Base-by-base conservation (phyloP, 768 basidiomycete species). In the Tubosaeta sp. region DNA sequence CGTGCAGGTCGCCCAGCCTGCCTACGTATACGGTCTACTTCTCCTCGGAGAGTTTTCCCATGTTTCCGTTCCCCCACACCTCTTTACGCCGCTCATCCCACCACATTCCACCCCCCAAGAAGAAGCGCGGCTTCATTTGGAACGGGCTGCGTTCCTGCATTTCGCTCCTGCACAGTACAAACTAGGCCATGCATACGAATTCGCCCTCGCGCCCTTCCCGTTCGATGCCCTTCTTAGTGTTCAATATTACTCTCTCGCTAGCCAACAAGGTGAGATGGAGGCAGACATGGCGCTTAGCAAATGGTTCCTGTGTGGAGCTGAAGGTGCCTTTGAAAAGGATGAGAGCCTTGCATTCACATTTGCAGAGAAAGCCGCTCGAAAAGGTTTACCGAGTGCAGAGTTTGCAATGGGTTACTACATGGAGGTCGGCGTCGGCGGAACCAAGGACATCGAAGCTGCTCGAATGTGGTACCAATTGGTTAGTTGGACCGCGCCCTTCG, bases 201-300 rank as follows among this genome's bases (percentile, higher is more conserved):
- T 94, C 59, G 94, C 94, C 1, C 77, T 82, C 11, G 76, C 90
- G 0, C 87, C 89, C 0, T 91, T 87, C 73, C 76, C 83, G 0
- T 96, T 92, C 68, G 94, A 97, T 63, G 83, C 95, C 0, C 74
- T 95, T 16, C 73, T 95, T 32, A 87, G 84, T 48, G 93, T 98
- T 19, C 90, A 94, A 64, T 97, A 91, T 64, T 97, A 97, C 68
- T 77, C 75, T 8, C 73, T 88, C 12, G 91, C 90, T 0, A 86
- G 83, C 50, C 86, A 94, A 68, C 82, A 87, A 52, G 90, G 90
- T 30, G 91, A 96, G 67, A 76, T 80, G 21, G 94, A 97, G 66
- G 95, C 95, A 0, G 93, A 98, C 64, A 94, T 97, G 93, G 94
- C 93, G 3, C 77, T 97, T 47, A 86, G 83, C 68, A 97, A 96